These are phyloP conservation scores for Yarrowia hollandica DNA, from an alignment of 805 yeast genomes.

Conservation along the genomic window DNA sequence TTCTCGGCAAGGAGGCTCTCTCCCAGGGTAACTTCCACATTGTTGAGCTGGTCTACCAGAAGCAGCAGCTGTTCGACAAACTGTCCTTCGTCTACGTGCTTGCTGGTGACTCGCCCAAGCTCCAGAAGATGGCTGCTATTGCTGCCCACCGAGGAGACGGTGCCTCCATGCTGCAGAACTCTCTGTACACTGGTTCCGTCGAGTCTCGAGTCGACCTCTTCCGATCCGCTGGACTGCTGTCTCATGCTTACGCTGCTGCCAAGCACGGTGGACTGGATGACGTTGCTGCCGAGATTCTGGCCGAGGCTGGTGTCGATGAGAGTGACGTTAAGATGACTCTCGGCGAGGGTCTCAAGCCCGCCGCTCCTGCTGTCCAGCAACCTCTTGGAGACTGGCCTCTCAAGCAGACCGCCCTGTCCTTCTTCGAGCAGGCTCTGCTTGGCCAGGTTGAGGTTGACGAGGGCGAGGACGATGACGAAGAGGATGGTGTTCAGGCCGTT, in stretches of 20 bases:
- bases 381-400: constrained; percentile 79
- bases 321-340: constrained; percentile 64
- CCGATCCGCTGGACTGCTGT: constrained; percentile 73
- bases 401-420: constrained; percentile 66
- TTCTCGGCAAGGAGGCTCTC: constrained; percentile 80
- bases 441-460: constrained; percentile 73
- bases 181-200: constrained; percentile 71
- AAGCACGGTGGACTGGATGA: constrained; percentile 78
- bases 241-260: constrained; percentile 92
- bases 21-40: constrained; percentile 83
- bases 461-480: constrained; percentile 55
- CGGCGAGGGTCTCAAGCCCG: constrained; percentile 38
- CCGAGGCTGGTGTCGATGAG: constrained; percentile 65
- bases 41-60: constrained; percentile 86
- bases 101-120: constrained; percentile 75
- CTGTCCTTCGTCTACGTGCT: constrained; percentile 82
- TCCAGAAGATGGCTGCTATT: constrained; percentile 81
- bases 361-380: constrained; percentile 42
- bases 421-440: constrained; percentile 78
- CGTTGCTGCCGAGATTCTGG: constrained; percentile 69
- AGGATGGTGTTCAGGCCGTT: constrained; percentile 38
- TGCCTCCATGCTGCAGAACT: constrained; percentile 77
- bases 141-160: constrained; percentile 85
- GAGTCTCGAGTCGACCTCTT: constrained; percentile 73
- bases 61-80: constrained; percentile 81